phyloP scores from a whole-genome alignment of 1,284 basidiomycete species.

The Chalciporus sp. region DNA sequence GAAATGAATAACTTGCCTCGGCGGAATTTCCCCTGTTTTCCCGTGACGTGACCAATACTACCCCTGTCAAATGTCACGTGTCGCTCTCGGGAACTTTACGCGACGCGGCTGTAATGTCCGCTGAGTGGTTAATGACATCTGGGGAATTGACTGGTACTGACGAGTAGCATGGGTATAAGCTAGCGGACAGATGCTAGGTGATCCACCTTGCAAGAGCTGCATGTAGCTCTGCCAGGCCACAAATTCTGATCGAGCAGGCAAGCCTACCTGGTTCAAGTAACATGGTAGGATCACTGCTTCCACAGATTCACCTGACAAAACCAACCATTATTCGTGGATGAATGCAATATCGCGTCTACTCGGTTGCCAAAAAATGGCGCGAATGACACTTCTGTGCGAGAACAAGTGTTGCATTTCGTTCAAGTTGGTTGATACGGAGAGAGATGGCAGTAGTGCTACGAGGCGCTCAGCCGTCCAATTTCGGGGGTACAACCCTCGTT shows the following conservation, averaged over 20 bases:
- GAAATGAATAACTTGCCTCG: conserved; percentile 8
- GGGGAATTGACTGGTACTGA: not conserved
- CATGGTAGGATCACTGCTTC: not conserved
- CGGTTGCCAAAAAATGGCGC: not conserved
- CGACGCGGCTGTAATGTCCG: not conserved
- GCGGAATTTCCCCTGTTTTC: not conserved
- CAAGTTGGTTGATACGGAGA: not conserved
- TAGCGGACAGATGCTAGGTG: too few species aligned
- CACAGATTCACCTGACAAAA: not conserved
- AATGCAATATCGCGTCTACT: not conserved
- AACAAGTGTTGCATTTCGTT: not conserved
- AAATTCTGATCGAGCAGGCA: too few species aligned
- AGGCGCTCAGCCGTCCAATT: not conserved
- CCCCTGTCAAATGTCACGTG: conserved; percentile 4
- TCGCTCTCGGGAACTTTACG: not conserved
- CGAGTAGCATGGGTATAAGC: not conserved
- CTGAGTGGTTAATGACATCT: not conserved
- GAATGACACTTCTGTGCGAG: not conserved
- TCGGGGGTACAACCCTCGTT: not conserved
- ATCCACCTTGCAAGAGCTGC: too few species aligned
- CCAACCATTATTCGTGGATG: not conserved
- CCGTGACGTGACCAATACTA: conserved; percentile 4
- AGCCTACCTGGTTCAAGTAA: too few species aligned
- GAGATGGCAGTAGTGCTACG: not conserved
- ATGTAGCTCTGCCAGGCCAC: too few species aligned